Evolutionary conservation across 306 rosid species (phyloP).

Genomic region (Ceratonia siliqua): DNA sequence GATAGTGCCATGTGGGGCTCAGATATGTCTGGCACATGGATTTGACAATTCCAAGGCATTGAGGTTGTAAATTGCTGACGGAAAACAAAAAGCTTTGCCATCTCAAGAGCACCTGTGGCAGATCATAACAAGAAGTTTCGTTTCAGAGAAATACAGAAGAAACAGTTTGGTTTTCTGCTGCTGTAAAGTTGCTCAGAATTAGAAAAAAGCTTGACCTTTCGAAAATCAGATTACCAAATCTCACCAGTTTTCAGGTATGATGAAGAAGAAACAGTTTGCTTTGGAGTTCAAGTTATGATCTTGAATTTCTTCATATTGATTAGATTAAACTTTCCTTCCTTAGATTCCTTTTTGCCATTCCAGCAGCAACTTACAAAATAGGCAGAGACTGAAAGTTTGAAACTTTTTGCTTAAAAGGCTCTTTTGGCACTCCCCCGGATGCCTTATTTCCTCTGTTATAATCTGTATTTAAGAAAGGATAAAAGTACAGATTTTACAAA

Average conservation of each 20-base stretch:
- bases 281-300: neutral
- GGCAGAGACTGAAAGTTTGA: neutral
- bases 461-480: neutral
- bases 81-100: constrained; percentile 35
- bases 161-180: neutral
- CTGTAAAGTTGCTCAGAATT: constrained; percentile 2
- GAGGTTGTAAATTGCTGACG: constrained; percentile 35
- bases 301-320: neutral
- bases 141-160: constrained; percentile 27
- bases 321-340: constrained; percentile 10
- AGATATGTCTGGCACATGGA: constrained; percentile 46
- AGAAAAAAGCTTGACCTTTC: constrained; percentile 2
- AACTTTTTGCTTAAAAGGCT: constrained; percentile 31
- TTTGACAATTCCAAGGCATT: constrained; percentile 47
- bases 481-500: neutral
- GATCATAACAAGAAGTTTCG: constrained; percentile 35
- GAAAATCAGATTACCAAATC: neutral
- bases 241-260: constrained; percentile 8
- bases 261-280: neutral
- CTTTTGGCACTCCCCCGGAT: constrained; percentile 7
- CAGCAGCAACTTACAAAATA: constrained; percentile 19
- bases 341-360: constrained; percentile 16
- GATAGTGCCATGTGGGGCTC: constrained; percentile 44
- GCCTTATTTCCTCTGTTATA: neutral
- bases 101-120: constrained; percentile 49